Base-by-base conservation (phyloP, 768 basidiomycete species). In the Filobasidium wieringae region DNA sequence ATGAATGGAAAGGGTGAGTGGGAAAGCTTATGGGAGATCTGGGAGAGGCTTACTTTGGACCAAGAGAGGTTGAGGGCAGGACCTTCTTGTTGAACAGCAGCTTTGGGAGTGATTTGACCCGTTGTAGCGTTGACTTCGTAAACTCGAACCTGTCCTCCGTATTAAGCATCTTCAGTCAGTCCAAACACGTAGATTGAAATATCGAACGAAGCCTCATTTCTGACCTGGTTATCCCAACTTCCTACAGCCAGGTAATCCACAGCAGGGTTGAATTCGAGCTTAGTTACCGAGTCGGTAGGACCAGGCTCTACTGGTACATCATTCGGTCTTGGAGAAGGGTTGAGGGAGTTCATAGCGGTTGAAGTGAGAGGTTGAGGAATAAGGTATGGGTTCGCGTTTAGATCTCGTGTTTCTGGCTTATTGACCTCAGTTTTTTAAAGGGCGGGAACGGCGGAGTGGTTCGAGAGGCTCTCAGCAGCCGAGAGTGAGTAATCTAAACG, bases 211-310 rank as follows among this genome's bases (percentile, higher is more conserved):
- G n/a, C n/a, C n/a, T n/a, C n/a, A n/a, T n/a, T 8, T 12, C 82
- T 40, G 64, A 90, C 91, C 74, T 87, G 87, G 70, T 89, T 91
- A 68, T 88, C 87, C 93, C 93, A 97, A 64, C 85, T 86, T 55
- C 83, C 90, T 12, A 92, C 91, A 8, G 92, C 90, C 26, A 97
- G 80, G 69, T 88, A 87, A 69, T 93, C 88, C 8, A 86, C 86
- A 17, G 82, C 84, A 6, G 85, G 81, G 0, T 87, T 90, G 76
- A 92, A 96, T 1, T 85, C 75, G 51, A 96, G 73, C 2, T 83
- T 81, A 1, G 89, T 92, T 60, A 93, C 87, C 12, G 88, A 88
- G 70, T 96, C 93, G 8, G 81, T 70, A 3, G 89, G 89, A 0
- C 87, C 85, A 58, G 90, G 84, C 6, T 78, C 71, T 49, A 93